Evolutionary conservation across 1,284 basidiomycete genomes (phyloP).

Genomic region (Pholiota adiposa): DNA sequence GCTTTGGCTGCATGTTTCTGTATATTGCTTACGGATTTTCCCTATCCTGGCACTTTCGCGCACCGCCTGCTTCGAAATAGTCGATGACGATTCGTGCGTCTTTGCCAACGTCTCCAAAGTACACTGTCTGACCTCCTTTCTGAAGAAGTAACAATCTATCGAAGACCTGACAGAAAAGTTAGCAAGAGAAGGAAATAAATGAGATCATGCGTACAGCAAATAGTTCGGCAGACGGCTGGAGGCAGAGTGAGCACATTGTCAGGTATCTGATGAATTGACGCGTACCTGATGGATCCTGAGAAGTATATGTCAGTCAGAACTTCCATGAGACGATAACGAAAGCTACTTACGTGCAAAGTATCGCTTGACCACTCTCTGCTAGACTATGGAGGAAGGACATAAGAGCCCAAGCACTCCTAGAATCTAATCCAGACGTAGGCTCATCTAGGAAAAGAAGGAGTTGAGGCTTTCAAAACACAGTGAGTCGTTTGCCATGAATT

Average conservation of each 20-base stretch:
- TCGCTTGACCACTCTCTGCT: constrained; percentile 79
- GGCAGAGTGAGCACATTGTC: constrained; percentile 31
- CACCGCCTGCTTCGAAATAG: constrained; percentile 74
- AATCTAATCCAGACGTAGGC: constrained; percentile 76
- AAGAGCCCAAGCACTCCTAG: constrained; percentile 89
- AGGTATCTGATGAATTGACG: constrained; percentile 44
- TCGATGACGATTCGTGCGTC: constrained; percentile 58
- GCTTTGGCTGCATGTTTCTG: constrained; percentile 13
- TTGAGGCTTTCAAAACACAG: constrained; percentile 51
- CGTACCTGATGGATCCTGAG: constrained; percentile 22
- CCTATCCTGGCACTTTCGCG: constrained; percentile 42
- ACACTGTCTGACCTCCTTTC: constrained; percentile 77
- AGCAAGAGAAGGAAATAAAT: background rate
- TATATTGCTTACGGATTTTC: constrained; percentile 58
- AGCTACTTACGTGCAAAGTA: constrained; percentile 72
- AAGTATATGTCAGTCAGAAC: background rate
- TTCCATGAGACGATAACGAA: constrained; percentile 42
- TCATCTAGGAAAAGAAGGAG: constrained; percentile 80
- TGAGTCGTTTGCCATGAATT: constrained; percentile 17
- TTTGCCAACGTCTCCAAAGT: constrained; percentile 76
- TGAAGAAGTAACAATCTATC: constrained; percentile 61
- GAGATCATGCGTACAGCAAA: constrained; percentile 55
- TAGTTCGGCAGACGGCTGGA: constrained; percentile 73
- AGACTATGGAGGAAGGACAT: constrained; percentile 78
- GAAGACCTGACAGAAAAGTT: constrained; percentile 52